These are phyloP conservation scores for Eragrostis curvula DNA, from an alignment of 176 grass and related monocot genomes.

Conservation along the genomic window DNA sequence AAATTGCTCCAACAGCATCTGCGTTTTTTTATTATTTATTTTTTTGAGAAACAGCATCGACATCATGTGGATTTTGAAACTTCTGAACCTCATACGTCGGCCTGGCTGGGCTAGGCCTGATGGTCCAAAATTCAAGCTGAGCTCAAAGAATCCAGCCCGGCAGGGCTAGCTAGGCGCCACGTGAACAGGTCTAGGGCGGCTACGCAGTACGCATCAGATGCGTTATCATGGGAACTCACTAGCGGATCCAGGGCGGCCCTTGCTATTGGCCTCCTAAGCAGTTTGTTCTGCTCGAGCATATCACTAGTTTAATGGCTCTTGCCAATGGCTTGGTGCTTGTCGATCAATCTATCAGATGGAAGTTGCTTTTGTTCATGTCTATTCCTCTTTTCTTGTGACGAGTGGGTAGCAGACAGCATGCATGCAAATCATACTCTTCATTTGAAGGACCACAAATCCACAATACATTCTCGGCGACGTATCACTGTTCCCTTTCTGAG, in stretches of 20 bases:
- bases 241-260: constrained; percentile 39
- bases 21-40: too few species aligned
- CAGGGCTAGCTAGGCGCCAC: too few species aligned
- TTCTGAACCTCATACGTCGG: too few species aligned
- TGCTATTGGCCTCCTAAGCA: constrained; percentile 43
- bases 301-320: constrained; percentile 35
- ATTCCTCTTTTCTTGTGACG: not conserved
- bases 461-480: constrained; percentile 7
- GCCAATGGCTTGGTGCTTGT: not conserved
- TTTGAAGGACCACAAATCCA: constrained; percentile 59
- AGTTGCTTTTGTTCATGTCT: constrained; percentile 16
- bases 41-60: too few species aligned
- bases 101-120: too few species aligned
- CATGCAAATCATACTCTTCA: constrained; percentile 42
- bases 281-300: constrained; percentile 65
- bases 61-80: too few species aligned
- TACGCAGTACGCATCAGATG: not conserved
- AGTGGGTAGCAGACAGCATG: constrained; percentile 35
- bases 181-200: not conserved
- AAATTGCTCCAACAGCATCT: too few species aligned
- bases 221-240: constrained; percentile 48
- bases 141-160: too few species aligned
- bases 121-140: too few species aligned
- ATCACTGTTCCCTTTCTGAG: constrained; percentile 52
- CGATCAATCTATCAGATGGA: constrained; percentile 28